These are phyloP conservation scores for Fusarium guadeloupense DNA, from an alignment of 2,329 filamentous ascomycete species.

Conservation along the genomic window DNA sequence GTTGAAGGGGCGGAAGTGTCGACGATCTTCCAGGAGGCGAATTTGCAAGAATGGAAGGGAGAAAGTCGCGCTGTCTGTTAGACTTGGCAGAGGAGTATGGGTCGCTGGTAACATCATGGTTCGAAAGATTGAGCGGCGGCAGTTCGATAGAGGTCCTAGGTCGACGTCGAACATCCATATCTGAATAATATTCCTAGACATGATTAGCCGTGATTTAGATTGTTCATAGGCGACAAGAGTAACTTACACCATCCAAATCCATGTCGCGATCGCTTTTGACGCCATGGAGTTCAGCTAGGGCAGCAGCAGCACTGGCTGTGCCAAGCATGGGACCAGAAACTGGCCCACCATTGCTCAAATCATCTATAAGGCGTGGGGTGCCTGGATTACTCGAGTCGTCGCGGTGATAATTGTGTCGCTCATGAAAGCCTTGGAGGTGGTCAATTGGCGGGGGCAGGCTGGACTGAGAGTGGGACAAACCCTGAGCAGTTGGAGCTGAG, in stretches of 20 bases:
- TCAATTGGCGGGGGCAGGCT: constrained; percentile 35
- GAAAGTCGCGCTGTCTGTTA: constrained; percentile 73
- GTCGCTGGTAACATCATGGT: constrained; percentile 75
- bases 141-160: constrained; percentile 76
- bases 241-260: constrained; percentile 79
- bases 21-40: constrained; percentile 89
- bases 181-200: constrained; percentile 72
- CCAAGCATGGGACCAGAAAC: constrained; percentile 55
- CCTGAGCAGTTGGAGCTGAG: constrained; percentile 46
- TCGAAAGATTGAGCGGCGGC: constrained; percentile 70
- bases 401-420: constrained; percentile 69
- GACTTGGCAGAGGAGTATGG: constrained; percentile 71
- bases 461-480: constrained; percentile 41
- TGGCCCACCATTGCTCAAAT: constrained; percentile 63
- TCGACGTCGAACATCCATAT: constrained; percentile 71
- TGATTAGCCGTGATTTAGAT: constrained; percentile 31
- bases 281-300: constrained; percentile 82
- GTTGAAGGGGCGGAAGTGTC: constrained; percentile 84
- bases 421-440: constrained; percentile 43
- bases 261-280: constrained; percentile 80
- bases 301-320: constrained; percentile 80
- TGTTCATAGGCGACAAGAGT: constrained; percentile 41
- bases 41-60: constrained; percentile 82
- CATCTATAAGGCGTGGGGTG: constrained; percentile 75
- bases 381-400: constrained; percentile 73